A percentile compares a stretch with the other conserved stretches of the same genome.
Evolutionary conservation across 495 filamentous ascomycete species (phyloP).

Genomic region (Xylaria longipes): DNA sequence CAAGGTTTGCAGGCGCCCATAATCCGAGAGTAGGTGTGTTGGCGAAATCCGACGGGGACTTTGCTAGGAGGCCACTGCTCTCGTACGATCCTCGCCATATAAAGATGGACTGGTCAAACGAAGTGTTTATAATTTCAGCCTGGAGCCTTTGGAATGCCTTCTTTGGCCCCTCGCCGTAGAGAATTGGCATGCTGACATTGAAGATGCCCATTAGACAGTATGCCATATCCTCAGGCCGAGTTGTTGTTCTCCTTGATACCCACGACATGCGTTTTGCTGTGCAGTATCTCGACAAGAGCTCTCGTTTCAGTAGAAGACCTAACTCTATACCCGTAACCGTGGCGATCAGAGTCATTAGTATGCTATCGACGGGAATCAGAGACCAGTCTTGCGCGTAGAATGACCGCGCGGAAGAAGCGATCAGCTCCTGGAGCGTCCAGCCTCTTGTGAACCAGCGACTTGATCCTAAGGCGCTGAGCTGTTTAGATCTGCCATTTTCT

Average conservation of each 20-base stretch:
- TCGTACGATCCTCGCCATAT: background rate
- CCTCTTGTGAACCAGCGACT: constrained; percentile 7
- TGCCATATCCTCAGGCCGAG: background rate
- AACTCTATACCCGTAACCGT: background rate
- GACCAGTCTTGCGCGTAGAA: background rate
- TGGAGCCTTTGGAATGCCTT: background rate
- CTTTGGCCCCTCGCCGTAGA: background rate
- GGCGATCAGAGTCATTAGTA: background rate
- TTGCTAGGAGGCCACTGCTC: background rate
- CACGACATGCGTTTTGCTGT: background rate
- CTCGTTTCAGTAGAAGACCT: background rate
- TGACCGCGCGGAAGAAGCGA: background rate
- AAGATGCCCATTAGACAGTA: background rate
- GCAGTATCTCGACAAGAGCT: background rate
- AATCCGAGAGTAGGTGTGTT: background rate
- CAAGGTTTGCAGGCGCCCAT: background rate
- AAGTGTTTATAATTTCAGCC: background rate
- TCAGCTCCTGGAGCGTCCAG: background rate
- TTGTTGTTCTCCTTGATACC: background rate
- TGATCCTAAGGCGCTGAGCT: background rate
- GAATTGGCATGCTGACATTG: background rate
- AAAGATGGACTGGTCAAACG: background rate
- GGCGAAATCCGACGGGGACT: background rate
- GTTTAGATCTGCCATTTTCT: background rate
- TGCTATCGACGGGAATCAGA: background rate